Percentiles rank a stretch among this genome's conserved stretches.
These are phyloP conservation scores for Aspergillus sparsus DNA, from an alignment of 495 filamentous ascomycete genomes.

Conservation along the genomic window DNA sequence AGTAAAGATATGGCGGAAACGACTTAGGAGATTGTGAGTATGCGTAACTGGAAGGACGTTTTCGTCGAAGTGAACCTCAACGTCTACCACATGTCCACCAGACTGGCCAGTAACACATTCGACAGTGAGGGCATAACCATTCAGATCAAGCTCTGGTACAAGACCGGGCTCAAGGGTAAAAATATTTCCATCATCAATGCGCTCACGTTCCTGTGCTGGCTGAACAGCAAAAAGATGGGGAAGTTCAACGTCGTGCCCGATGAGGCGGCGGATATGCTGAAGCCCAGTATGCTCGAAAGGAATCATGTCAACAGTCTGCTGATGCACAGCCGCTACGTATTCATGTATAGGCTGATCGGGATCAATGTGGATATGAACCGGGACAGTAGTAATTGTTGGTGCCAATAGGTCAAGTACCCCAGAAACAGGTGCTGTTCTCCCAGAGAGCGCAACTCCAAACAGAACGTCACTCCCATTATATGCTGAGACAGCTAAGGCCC, in stretches of 20 bases:
- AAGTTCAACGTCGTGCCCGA: constrained; percentile 41
- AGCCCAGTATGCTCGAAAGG: constrained; percentile 56
- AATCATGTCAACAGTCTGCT: constrained; percentile 19
- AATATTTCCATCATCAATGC: neutral
- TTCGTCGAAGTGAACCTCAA: neutral
- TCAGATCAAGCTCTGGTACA: neutral
- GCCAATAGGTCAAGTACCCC: constrained; percentile 19
- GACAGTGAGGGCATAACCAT: neutral
- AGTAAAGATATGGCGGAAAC: neutral
- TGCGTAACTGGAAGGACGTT: neutral
- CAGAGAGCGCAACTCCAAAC: constrained; percentile 40
- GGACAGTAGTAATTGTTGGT: constrained; percentile 58
- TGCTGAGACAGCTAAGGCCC: constrained; percentile 31
- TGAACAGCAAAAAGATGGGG: constrained; percentile 6
- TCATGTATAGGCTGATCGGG: neutral
- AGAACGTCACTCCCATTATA: constrained; percentile 34
- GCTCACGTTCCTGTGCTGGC: neutral
- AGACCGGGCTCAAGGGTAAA: neutral
- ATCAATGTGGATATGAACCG: constrained; percentile 44
- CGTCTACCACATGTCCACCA: neutral
- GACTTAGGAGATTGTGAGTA: neutral
- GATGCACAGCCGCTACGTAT: neutral
- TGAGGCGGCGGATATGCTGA: constrained; percentile 53
- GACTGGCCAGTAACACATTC: neutral
- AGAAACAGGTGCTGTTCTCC: constrained; percentile 18